Evolutionary conservation across 2,329 filamentous ascomycete genomes (phyloP), one percentile per base, ranked within the genome.

Genomic region (Trichoderma sp.): DNA sequence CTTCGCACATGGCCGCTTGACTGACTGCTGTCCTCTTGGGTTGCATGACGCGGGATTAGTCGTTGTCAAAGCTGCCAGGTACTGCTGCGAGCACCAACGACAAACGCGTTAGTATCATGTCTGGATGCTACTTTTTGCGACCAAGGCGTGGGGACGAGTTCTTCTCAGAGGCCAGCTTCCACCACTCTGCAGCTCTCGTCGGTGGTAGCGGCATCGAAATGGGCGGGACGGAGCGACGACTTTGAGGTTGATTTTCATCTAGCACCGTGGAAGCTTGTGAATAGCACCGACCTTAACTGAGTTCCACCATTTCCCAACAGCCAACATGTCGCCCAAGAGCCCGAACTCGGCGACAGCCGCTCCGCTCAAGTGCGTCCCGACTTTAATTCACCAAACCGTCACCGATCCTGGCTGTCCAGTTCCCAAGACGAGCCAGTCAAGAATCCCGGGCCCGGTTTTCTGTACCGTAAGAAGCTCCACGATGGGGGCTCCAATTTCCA

Each of bases 261-360:
- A 62, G 59, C 59, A 62, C 59, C 59, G 32, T 62, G 59, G 59
- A 17, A 62, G 59, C 59, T 39, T 13, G 34, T n/a, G 26, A 30
- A 28, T 36, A 28, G 32, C 64, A 20, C 20, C 50, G 30, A 13
- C 50, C 32, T 57, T 26, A 17, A 55, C 13, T n/a, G 30, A 26
- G 20, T 26, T 58, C 64, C 32, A 43, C 26, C 39, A 15, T n/a
- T 58, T 61, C 66, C 55, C 66, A 68, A 59, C 53, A n/a, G 15
- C 30, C 55, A 30, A 39, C 17, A 43, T n/a, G 50, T 61, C 36
- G 65, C 64, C 64, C 26, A 59, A 43, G n/a, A 59, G 65, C 66
- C 66, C 66, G 66, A 68, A 59, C 66, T 68, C 66, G 66, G 66
- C 66, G 36, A 17, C 66, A 43, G 26, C 57, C 66, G 66, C 66